phyloP scores from a whole-genome alignment of 495 filamentous ascomycete species.

The Xylaria cubensis region DNA sequence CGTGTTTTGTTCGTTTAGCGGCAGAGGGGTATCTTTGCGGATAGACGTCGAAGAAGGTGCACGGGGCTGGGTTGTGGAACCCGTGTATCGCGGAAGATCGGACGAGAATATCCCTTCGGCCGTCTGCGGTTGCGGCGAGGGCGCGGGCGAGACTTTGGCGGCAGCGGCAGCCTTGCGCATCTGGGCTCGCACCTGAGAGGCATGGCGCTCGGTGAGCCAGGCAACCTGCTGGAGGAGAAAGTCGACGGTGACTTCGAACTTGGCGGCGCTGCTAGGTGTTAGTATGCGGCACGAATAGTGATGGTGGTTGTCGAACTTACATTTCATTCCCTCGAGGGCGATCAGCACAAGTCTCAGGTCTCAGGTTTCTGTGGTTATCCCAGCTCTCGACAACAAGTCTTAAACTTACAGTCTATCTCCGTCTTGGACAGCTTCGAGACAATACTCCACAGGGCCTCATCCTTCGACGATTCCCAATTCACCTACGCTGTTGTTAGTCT shows the following conservation, averaged over 20 bases:
- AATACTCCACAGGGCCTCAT: constrained; percentile 87
- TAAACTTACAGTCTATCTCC: constrained; percentile 79
- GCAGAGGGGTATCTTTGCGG: constrained; percentile 65
- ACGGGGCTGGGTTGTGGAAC: constrained; percentile 58
- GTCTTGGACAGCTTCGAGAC: constrained; percentile 79
- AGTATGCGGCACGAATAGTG: constrained; percentile 32
- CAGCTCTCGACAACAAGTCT: not conserved
- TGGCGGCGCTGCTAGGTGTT: constrained; percentile 45
- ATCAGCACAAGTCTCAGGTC: constrained; percentile 14
- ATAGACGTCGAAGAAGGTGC: constrained; percentile 69
- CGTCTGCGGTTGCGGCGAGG: constrained; percentile 60
- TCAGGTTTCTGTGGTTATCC: not conserved
- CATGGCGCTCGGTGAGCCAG: constrained; percentile 92
- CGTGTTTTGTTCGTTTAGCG: constrained; percentile 52
- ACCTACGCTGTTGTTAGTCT: constrained; percentile 42
- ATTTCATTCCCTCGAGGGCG: constrained; percentile 72
- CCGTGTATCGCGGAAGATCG: constrained; percentile 63
- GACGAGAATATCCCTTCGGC: constrained; percentile 52
- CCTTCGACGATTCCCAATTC: constrained; percentile 75
- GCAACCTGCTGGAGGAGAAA: constrained; percentile 94
- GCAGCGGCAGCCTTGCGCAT: constrained; percentile 72
- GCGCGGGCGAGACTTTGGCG: constrained; percentile 55
- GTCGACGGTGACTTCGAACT: constrained; percentile 72
- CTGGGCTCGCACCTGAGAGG: constrained; percentile 86
- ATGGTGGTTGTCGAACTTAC: constrained; percentile 50